Evolutionary conservation across 257 asterid genomes (phyloP), one percentile per base, ranked within the genome.

Genomic region (Agastache rugosa): DNA sequence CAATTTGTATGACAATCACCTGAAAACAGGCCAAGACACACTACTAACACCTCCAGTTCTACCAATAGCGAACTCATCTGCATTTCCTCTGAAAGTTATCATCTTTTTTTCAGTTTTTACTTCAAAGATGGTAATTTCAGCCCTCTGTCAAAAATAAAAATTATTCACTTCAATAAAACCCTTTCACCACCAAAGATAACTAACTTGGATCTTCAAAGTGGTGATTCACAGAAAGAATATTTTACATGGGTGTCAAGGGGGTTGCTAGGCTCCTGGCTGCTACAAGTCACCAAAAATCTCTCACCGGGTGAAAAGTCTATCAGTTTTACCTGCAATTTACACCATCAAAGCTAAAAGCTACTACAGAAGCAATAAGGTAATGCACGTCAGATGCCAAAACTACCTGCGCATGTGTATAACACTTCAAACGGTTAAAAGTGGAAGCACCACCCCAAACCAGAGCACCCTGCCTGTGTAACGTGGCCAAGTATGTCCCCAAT

Each of bases 271-370:
- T 89, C 98, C 17, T 89, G 96, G 83, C 97, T 92, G 88, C 99
- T 94, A 83, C 86, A 94, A 19, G 99, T 94, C 75, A 94, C 97
- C 87, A 94, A 75, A 77, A 79, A 92, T 69, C 75, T 88, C 83
- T 94, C 98, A 51, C 96, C 95, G 6, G 97, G 98, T 47, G 98
- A 94, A 66, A 94, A 94, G 70, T 94, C 99, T 34, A 94, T 94
- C 79, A 90, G 67, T 72, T 87, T 91, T 3, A 94, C 99, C 99
- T 94, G 87, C 70, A 86, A 70, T 58, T 23, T 64, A 70, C 17
- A 68, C 56, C 55, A 64, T 42, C 42, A 78, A 63, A 81, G 63
- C 50, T 63, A 76, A 27, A 39, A 53, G 29, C 37, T n/a, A 25
- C 23, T 12, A 63, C 2, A 34, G 15, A 50, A n/a, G n/a, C n/a